Conservation (phyloP, 106 monocot genomes). For the Agapanthus africanus region DNA sequence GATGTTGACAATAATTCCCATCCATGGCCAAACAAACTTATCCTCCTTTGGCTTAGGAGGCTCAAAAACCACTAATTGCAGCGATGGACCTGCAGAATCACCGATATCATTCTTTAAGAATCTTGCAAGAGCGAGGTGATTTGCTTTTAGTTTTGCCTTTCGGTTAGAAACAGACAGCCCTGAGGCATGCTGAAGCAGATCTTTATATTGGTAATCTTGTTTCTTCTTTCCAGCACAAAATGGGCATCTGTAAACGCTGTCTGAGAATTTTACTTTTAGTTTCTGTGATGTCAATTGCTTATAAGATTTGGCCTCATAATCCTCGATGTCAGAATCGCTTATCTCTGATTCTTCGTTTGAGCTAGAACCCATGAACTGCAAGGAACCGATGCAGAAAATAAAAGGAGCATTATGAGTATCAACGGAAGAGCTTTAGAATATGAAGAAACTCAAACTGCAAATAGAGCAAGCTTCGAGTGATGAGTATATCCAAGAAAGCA, state of each 20-base stretch:
- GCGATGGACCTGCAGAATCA: conserved; percentile 4
- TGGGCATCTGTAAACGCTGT: conserved; percentile 42
- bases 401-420: too few species aligned
- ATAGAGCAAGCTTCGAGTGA: too few species aligned
- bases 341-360: conserved; percentile 50
- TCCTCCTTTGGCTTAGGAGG: conserved; percentile 7
- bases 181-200: conserved; percentile 58
- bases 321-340: conserved; percentile 57
- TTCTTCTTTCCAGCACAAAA: conserved; percentile 58
- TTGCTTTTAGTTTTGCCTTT: conserved; percentile 47
- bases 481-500: too few species aligned
- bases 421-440: too few species aligned
- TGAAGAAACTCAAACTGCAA: too few species aligned
- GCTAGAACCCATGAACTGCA: conserved; percentile 17
- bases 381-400: too few species aligned
- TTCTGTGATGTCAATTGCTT: conserved; percentile 16
- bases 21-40: conserved; percentile 76
- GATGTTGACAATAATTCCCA: conserved; percentile 60
- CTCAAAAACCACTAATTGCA: conserved; percentile 8
- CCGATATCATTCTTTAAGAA: conserved; percentile 38
- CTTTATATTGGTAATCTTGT: conserved; percentile 38
- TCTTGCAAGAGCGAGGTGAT: conserved; percentile 47
- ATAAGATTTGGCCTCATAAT: conserved; percentile 24
- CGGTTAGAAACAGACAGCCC: conserved; percentile 25
- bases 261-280: conserved; percentile 13